Evolutionary conservation across 2,329 filamentous ascomycete species (phyloP), one percentile per base, ranked within the genome.

Genomic region (Basipetospora chlamydospora): DNA sequence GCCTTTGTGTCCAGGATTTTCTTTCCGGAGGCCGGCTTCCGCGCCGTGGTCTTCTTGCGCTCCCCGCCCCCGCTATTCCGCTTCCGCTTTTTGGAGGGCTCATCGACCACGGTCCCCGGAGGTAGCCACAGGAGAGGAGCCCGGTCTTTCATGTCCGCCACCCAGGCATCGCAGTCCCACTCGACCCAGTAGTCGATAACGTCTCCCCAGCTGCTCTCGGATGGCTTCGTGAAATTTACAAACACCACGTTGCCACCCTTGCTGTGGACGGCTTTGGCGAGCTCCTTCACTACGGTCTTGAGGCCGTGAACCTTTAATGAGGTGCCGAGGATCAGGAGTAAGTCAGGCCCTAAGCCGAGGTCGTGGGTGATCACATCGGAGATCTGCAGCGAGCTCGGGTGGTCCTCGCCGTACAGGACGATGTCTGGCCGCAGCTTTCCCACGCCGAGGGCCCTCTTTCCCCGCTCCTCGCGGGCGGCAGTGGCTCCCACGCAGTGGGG

Each of bases 121-220:
- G 65, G 64, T 39, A 70, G 55, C 73, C 74, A 80, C 4, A 80
- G 57, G 33, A 67, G 64, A 2, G 73, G 68, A 39, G 76, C 66
- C 37, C 70, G 67, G 35, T 57, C 54, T 41, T 68, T 71, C 37
- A 83, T 50, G 47, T 81, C 74, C 8, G 64, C 54, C 1, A 83
- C 77, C 78, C 78, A 84, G 4, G 71, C 71, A 45, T 84, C 79
- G 41, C 78, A 83, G 47, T 83, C 78, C 77, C 77, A 81, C 43
- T 79, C 66, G 1, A 84, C 66, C 71, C 77, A 82, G 42, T 77
- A 80, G 53, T 84, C 79, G 37, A 84, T 77, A 0, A 81, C 59
- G 37, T 81, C 77, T 1, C 76, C 72, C 79, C 79, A 84, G 1
- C 67, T 69, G 48, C 78, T 83, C 48, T 81, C 77, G 0, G 78